A percentile compares a stretch with the other conserved stretches of the same genome.
These are phyloP conservation scores for Nannizziopsis arthrosporioides DNA, from an alignment of 2,329 filamentous ascomycete genomes.

Conservation along the genomic window DNA sequence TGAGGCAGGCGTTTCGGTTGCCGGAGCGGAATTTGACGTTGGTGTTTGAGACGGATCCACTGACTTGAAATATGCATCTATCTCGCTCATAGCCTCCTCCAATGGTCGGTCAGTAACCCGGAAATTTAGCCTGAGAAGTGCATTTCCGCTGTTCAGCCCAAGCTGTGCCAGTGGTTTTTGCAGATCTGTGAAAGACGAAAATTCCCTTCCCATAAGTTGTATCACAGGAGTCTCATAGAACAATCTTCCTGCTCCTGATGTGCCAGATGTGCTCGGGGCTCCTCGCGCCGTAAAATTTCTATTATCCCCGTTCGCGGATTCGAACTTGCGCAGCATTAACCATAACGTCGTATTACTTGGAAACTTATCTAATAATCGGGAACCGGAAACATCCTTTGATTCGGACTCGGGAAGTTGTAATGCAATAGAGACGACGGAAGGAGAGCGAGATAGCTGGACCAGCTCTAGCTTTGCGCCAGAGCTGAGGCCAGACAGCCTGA, in stretches of 20 bases:
- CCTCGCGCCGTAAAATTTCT: slow-evolving; percentile 78
- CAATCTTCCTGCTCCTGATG: slow-evolving; percentile 56
- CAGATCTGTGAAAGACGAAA: slow-evolving; percentile 65
- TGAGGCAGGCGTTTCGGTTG: slow-evolving; percentile 10
- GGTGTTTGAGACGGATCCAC: slow-evolving; percentile 24
- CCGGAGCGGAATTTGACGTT: slow-evolving; percentile 10
- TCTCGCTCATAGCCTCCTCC: slow-evolving; percentile 73
- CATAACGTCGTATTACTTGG: slow-evolving; percentile 80
- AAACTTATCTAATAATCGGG: slow-evolving; percentile 70
- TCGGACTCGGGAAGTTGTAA: slow-evolving; percentile 69
- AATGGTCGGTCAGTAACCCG: slow-evolving; percentile 64
- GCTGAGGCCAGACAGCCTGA: slow-evolving; percentile 68
- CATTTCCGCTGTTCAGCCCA: slow-evolving; percentile 73
- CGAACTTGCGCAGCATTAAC: slow-evolving; percentile 81
- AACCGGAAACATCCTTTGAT: slow-evolving; percentile 48
- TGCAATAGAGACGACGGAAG: slow-evolving; percentile 77
- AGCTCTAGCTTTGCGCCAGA: slow-evolving; percentile 88
- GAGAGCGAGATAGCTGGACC: slow-evolving; percentile 72
- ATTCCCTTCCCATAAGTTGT: slow-evolving; percentile 68
- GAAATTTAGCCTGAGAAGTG: slow-evolving; percentile 67
- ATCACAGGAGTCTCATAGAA: slow-evolving; percentile 81
- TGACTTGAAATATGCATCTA: slow-evolving; percentile 59
- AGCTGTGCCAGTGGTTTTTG: slow-evolving; percentile 82
- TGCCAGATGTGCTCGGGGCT: slow-evolving; percentile 49
- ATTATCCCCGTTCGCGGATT: slow-evolving; percentile 53